These are phyloP conservation scores for Fusarium sp. DNA, from an alignment of 2,329 filamentous ascomycete species.

Conservation along the genomic window DNA sequence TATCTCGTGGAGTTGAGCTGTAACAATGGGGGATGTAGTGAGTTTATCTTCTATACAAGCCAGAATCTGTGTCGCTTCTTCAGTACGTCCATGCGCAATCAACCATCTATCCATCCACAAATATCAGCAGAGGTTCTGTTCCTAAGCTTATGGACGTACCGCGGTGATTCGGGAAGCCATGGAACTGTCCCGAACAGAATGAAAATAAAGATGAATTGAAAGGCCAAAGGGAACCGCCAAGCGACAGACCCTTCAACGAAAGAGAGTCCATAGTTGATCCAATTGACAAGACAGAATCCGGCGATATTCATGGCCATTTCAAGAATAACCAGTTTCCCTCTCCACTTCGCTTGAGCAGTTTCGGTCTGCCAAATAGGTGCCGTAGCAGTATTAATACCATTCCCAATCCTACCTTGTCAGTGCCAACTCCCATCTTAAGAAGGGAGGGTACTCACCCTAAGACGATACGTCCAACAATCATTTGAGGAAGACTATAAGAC, in stretches of 20 bases:
- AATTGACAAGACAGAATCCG: conserved; percentile 44
- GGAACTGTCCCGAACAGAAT: conserved; percentile 47
- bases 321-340: conserved; percentile 19
- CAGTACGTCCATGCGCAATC: conserved; percentile 4
- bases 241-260: conserved; percentile 47
- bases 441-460: conserved; percentile 1
- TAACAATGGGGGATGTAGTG: not conserved
- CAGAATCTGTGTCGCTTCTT: conserved; percentile 21
- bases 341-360: conserved; percentile 14
- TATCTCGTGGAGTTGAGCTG: conserved; percentile 19
- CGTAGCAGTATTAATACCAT: conserved; percentile 48
- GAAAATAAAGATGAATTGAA: conserved; percentile 57
- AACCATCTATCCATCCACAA: conserved; percentile 7
- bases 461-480: conserved; percentile 23
- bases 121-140: fast-evolving
- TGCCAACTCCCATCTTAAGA: fast-evolving
- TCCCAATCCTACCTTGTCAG: conserved; percentile 1
- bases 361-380: conserved; percentile 30
- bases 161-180: conserved; percentile 36
- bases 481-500: conserved; percentile 28
- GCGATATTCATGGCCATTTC: conserved; percentile 30
- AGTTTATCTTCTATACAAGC: conserved; percentile 23
- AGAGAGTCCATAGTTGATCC: conserved; percentile 54
- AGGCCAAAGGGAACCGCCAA: conserved; percentile 58
- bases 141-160: not conserved